Percentiles rank a stretch among this genome's conserved stretches.
Conservation (phyloP, 2,329 filamentous ascomycete species). For the Ophiostoma novo-ulmi region DNA sequence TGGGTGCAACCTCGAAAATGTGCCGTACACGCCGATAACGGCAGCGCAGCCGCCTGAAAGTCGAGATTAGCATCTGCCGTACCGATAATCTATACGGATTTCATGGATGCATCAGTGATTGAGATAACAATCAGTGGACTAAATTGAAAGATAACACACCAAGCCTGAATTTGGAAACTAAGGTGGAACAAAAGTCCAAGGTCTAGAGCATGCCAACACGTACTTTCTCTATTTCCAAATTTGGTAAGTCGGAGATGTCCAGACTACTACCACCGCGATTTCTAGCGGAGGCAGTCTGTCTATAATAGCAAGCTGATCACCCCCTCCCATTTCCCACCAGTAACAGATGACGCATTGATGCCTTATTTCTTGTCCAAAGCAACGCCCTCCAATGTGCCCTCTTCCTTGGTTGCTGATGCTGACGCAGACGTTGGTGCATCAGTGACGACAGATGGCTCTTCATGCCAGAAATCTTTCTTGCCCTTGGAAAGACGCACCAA, state of each 20-base stretch:
- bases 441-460: slow-evolving; percentile 13
- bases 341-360: slow-evolving; percentile 3
- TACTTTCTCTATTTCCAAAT: neutral
- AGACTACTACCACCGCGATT: neutral
- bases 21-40: slow-evolving; percentile 14
- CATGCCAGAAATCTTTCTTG: slow-evolving; percentile 24
- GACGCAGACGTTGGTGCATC: neutral
- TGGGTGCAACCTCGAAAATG: slow-evolving; percentile 5
- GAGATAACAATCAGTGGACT: slow-evolving; percentile 9
- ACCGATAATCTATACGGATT: neutral
- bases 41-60: neutral
- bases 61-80: neutral
- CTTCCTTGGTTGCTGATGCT: slow-evolving; percentile 12
- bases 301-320: slow-evolving; percentile 12
- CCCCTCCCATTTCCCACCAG: neutral
- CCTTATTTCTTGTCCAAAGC: slow-evolving; percentile 11
- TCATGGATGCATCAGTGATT: neutral
- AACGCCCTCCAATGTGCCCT: slow-evolving; percentile 6
- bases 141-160: neutral
- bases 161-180: neutral
- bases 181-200: slow-evolving; percentile 4
- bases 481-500: slow-evolving; percentile 30
- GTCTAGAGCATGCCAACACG: neutral
- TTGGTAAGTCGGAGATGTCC: slow-evolving; percentile 2
- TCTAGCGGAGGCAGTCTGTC: neutral